A percentile compares a stretch with the other conserved stretches of the same genome.
Conservation (phyloP, 2,329 filamentous ascomycete genomes). For the Kalaharituber pfeilii region DNA sequence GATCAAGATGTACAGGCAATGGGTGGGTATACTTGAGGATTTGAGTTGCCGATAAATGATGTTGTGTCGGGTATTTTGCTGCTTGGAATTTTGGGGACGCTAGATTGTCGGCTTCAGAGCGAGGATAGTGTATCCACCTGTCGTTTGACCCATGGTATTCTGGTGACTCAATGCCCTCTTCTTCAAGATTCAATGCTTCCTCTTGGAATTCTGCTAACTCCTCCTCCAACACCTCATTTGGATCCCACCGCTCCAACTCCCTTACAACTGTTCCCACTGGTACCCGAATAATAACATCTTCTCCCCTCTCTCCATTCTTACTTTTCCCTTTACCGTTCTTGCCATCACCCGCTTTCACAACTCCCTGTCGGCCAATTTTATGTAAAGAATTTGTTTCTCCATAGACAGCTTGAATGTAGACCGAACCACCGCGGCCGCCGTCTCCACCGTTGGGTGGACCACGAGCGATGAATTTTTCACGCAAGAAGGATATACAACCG, state of each 20-base stretch:
- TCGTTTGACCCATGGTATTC: constrained; percentile 16
- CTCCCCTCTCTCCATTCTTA: constrained; percentile 58
- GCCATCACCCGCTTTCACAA: constrained; percentile 58
- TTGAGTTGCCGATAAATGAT: constrained; percentile 13
- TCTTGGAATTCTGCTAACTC: constrained; percentile 4
- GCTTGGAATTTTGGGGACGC: constrained; percentile 18
- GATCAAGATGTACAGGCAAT: constrained; percentile 29
- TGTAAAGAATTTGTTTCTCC: constrained; percentile 74
- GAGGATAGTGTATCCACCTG: constrained; percentile 22
- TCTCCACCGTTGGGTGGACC: constrained; percentile 91
- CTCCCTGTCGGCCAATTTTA: constrained; percentile 63
- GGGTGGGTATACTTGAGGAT: constrained; percentile 16
- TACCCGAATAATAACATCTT: constrained; percentile 75
- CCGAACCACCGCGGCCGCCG: constrained; percentile 73
- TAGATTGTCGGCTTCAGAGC: constrained; percentile 16
- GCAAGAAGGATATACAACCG: constrained; percentile 84
- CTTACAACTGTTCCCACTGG: constrained; percentile 82
- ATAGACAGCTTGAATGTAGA: constrained; percentile 85
- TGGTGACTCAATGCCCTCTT: constrained; percentile 4
- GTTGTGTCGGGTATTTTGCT: constrained; percentile 14
- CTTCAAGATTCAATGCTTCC: neutral
- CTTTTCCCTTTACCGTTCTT: constrained; percentile 60
- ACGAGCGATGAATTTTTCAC: constrained; percentile 75
- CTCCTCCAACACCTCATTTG: constrained; percentile 10
- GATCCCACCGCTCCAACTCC: constrained; percentile 47